Percentiles rank a stretch among this genome's conserved stretches.
Evolutionary conservation across 139 green algal species (phyloP).

Genomic region (Pseudopediastrum boryanum): DNA sequence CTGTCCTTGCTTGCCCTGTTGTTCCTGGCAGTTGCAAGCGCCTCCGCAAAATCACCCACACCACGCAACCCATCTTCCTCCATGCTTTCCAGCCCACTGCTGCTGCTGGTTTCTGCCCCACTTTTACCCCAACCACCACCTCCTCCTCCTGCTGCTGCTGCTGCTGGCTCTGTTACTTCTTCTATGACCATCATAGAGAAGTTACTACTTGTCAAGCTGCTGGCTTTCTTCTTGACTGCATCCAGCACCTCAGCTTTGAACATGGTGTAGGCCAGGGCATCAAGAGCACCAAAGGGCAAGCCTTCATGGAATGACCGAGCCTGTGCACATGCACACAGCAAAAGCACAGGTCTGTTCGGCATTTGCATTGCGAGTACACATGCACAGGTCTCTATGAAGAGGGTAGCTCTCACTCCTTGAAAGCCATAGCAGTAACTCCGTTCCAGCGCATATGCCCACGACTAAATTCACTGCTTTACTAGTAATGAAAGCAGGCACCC

Average conservation of each 20-base stretch:
- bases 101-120: conserved; percentile 1
- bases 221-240: conserved; percentile 24
- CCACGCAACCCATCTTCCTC: not conserved
- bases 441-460: not conserved
- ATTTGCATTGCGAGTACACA: no score
- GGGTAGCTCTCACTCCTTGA: not conserved
- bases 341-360: no score
- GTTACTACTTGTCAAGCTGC: not conserved
- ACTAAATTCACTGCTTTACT: not conserved
- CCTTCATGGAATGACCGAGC: conserved; percentile 24
- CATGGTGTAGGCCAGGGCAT: conserved; percentile 32
- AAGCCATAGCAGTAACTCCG: not conserved
- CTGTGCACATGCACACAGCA: not conserved
- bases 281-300: conserved; percentile 9
- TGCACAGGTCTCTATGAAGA: not conserved
- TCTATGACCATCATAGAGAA: conserved; percentile 46
- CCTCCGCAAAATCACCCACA: not conserved
- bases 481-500: not conserved
- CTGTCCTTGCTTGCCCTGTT: not conserved
- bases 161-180: not conserved
- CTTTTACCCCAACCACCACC: not conserved
- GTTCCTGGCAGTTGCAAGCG: no score
- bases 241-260: conserved; percentile 48
- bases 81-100: not conserved
- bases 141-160: no score